phyloP scores from a whole-genome alignment of 164 flowering plant species.

The Protea cynaroides region DNA sequence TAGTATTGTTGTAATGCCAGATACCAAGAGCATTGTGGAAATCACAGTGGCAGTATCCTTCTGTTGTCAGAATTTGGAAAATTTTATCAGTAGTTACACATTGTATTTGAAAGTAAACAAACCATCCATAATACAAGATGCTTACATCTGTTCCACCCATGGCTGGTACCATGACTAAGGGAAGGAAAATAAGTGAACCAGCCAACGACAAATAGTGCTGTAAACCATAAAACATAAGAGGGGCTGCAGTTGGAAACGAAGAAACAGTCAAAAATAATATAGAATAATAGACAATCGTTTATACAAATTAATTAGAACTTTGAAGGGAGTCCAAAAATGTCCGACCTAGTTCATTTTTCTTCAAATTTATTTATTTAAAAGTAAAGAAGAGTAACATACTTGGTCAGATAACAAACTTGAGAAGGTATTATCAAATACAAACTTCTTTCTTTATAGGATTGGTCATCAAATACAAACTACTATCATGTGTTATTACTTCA shows the following conservation, averaged over 20 bases:
- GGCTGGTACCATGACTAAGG: conserved; percentile 72
- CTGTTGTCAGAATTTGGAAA: conserved; percentile 34
- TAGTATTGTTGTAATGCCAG: conserved; percentile 74
- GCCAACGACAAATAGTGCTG: conserved; percentile 84
- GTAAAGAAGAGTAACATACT: too few relatives aligned
- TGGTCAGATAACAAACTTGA: too few relatives aligned
- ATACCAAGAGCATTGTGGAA: conserved; percentile 77
- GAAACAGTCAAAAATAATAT: conserved; percentile 2
- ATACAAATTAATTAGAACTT: conserved; percentile 7
- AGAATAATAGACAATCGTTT: conserved; percentile 3
- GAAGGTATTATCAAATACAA: too few relatives aligned
- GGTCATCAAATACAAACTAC: too few relatives aligned
- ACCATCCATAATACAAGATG: conserved; percentile 4
- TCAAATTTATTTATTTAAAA: too few relatives aligned
- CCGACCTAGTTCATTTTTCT: too few relatives aligned
- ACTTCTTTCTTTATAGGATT: too few relatives aligned
- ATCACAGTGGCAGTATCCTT: conserved; percentile 88
- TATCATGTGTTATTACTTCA: too few relatives aligned
- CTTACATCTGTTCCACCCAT: conserved; percentile 99
- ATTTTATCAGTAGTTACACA: not conserved
- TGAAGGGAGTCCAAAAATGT: too few relatives aligned
- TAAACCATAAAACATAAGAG: conserved; percentile 54
- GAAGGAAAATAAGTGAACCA: conserved; percentile 85
- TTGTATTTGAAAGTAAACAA: not conserved
- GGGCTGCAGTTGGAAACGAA: conserved; percentile 45